These are phyloP conservation scores for Pichia sp. DNA, from an alignment of 1,139 yeast species.

Conservation along the genomic window DNA sequence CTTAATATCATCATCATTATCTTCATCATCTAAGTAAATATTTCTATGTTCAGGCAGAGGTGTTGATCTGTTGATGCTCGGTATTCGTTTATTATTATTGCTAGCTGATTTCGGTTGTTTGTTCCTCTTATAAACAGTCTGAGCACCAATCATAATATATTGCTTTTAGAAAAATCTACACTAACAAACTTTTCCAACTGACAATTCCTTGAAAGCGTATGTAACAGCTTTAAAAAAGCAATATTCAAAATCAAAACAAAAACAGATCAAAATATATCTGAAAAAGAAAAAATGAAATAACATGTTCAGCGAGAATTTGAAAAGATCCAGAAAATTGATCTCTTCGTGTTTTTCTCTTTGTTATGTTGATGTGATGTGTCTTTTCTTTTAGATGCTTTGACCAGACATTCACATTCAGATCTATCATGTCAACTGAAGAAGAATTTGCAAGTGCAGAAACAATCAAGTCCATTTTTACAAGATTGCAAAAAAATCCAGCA, in stretches of 20 bases:
- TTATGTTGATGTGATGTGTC: not conserved
- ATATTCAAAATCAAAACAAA: not conserved
- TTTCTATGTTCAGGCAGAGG: not conserved
- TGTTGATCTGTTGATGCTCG: not conserved
- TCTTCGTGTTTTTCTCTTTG: not conserved
- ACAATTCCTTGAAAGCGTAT: too few species aligned
- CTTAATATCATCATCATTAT: slow-evolving; percentile 2
- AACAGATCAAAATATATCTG: not conserved
- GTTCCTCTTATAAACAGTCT: not conserved
- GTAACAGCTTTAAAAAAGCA: too few species aligned
- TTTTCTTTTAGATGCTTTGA: not conserved
- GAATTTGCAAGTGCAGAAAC: slow-evolving; percentile 59
- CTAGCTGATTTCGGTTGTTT: not conserved
- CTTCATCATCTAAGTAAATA: not conserved
- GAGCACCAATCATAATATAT: not conserved
- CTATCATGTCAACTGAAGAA: slow-evolving; percentile 18
- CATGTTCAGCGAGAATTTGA: not conserved
- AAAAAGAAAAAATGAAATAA: not conserved
- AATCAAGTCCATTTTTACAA: slow-evolving; percentile 50
- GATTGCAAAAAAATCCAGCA: slow-evolving; percentile 58
- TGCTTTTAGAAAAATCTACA: too few species aligned
- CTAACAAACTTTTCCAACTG: too few species aligned
- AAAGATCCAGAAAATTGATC: not conserved
- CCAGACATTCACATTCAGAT: not conserved
- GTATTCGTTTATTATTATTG: not conserved